Evolutionary conservation across 192 early-diverging fungal genomes (phyloP).

Genomic region (Coemansia sp.): DNA sequence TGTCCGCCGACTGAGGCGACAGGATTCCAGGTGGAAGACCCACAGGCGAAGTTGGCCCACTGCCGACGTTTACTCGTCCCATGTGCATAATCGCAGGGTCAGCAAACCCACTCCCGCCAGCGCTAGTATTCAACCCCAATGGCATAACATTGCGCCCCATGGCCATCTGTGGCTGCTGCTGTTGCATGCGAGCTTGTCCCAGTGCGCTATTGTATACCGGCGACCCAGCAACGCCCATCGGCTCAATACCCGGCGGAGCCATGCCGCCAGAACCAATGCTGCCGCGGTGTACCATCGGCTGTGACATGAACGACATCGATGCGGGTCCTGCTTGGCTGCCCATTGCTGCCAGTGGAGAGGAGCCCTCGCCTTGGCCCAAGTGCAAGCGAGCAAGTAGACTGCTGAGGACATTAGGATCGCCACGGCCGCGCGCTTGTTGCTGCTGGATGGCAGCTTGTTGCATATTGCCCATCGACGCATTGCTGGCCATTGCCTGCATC

Average conservation of each 20-base stretch:
- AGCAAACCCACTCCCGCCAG: constrained; percentile 25
- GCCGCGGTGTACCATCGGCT: constrained; percentile 19
- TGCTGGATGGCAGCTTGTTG: constrained; percentile 24
- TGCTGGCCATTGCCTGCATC: constrained; percentile 19
- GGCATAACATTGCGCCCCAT: not conserved
- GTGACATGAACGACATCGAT: not conserved
- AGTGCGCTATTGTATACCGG: constrained; percentile 6
- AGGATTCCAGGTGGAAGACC: constrained; percentile 42
- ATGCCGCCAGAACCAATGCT: constrained; percentile 7
- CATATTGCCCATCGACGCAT: constrained; percentile 5
- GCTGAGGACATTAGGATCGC: constrained; percentile 39
- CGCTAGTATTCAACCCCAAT: not conserved
- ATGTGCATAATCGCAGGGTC: constrained; percentile 48
- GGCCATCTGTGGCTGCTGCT: constrained; percentile 8
- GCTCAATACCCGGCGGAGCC: constrained; percentile 19
- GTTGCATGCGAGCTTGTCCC: constrained; percentile 9
- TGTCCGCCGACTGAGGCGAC: constrained; percentile 19
- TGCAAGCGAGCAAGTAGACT: constrained; percentile 44
- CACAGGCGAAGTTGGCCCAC: constrained; percentile 17
- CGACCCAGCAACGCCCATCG: constrained; percentile 11
- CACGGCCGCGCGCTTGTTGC: constrained; percentile 26
- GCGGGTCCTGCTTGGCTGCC: constrained; percentile 8
- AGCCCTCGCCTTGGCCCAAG: constrained; percentile 24
- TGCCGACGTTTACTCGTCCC: constrained; percentile 18
- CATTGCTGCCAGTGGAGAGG: constrained; percentile 9